phyloP scores from a whole-genome alignment of 2,329 filamentous ascomycete species.

The Paraphaeosphaeria minitans region DNA sequence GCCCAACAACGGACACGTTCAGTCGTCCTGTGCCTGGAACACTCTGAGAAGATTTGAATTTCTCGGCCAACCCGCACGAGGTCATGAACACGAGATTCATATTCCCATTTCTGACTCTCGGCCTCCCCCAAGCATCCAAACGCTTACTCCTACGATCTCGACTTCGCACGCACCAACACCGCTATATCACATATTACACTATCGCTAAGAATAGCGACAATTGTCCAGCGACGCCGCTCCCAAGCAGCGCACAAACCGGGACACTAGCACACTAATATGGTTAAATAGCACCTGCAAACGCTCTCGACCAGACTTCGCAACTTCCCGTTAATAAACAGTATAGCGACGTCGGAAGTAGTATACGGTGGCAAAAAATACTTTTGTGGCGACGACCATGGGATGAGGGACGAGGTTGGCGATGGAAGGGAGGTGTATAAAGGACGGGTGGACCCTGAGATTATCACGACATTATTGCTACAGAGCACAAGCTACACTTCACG shows the following conservation, averaged over 20 bases:
- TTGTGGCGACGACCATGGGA: background rate
- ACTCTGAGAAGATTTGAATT: background rate
- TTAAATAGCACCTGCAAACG: conserved; percentile 12
- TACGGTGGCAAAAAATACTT: conserved; percentile 16
- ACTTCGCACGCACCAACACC: conserved; percentile 3
- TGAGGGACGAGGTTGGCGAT: background rate
- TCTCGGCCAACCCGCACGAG: background rate
- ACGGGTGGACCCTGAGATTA: conserved; percentile 13
- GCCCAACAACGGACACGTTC: background rate
- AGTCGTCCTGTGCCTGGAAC: background rate
- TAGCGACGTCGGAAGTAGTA: conserved; percentile 14
- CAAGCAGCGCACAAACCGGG: conserved; percentile 6
- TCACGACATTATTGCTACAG: conserved; percentile 11
- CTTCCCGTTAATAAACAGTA: conserved; percentile 8
- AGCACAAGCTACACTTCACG: background rate
- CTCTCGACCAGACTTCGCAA: conserved; percentile 16
- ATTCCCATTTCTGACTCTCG: background rate
- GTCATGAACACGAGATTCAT: conserved; percentile 11
- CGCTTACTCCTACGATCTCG: conserved; percentile 7
- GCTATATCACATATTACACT: conserved; percentile 8
- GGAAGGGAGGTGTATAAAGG: conserved; percentile 9
- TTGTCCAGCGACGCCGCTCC: background rate
- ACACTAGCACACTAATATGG: conserved; percentile 15
- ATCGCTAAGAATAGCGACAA: conserved; percentile 3
- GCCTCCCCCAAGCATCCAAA: background rate